A percentile compares a stretch with the other conserved stretches of the same genome.
Evolutionary conservation across 2,329 filamentous ascomycete species (phyloP).

Genomic region (Hymenoscyphus fructigenus): DNA sequence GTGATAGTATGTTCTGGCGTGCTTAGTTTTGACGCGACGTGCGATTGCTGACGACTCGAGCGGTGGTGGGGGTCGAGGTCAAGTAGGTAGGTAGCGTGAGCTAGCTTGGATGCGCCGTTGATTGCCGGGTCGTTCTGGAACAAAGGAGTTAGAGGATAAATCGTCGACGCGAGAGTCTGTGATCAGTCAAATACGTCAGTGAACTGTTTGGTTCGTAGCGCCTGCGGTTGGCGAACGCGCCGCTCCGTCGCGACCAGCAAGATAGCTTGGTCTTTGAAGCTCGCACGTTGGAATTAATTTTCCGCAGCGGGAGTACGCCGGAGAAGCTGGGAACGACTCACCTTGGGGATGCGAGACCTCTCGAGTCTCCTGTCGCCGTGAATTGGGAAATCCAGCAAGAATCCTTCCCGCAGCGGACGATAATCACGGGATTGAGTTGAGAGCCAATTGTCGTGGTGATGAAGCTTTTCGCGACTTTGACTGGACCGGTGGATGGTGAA

Average conservation of each 20-base stretch:
- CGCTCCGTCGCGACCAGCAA: slow-evolving; percentile 20
- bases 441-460: slow-evolving; percentile 33
- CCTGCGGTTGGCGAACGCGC: slow-evolving; percentile 18
- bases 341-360: slow-evolving; percentile 30
- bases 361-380: slow-evolving; percentile 16
- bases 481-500: slow-evolving; percentile 28
- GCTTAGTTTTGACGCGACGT: slow-evolving; percentile 25
- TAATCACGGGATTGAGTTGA: slow-evolving; percentile 33
- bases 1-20: slow-evolving; percentile 14
- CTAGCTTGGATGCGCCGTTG: slow-evolving; percentile 16
- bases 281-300: slow-evolving; percentile 27
- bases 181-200: background rate
- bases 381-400: slow-evolving; percentile 18
- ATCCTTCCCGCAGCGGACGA: slow-evolving; percentile 35
- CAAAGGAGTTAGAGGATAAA: background rate
- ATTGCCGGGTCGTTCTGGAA: slow-evolving; percentile 1
- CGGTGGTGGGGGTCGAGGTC: slow-evolving; percentile 3
- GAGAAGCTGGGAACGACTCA: slow-evolving; percentile 23
- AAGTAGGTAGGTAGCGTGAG: slow-evolving; percentile 1
- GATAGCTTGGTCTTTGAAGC: slow-evolving; percentile 6
- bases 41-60: slow-evolving; percentile 17
- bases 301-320: slow-evolving; percentile 20
- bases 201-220: background rate
- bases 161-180: background rate
- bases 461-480: slow-evolving; percentile 33